A percentile compares a stretch with the other conserved stretches of the same genome.
These are phyloP conservation scores for Phytophthora fragariaefolia DNA, from an alignment of 352 stramenopile genomes.

Conservation along the genomic window DNA sequence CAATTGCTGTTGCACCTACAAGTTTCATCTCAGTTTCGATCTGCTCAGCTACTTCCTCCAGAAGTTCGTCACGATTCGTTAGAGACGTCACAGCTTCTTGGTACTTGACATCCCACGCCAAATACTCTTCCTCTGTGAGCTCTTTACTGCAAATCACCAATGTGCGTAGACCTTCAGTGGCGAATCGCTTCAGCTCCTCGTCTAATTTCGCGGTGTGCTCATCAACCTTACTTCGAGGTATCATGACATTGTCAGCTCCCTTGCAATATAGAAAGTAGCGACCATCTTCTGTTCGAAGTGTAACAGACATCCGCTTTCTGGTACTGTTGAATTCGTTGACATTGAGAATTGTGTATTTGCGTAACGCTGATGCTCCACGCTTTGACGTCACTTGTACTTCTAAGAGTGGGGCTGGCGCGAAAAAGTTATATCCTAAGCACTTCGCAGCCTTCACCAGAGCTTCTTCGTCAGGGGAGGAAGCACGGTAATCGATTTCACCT, in stretches of 20 bases:
- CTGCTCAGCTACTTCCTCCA: slow-evolving; percentile 62
- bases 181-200: slow-evolving; percentile 79
- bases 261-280: slow-evolving; percentile 76
- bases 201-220: slow-evolving; percentile 39
- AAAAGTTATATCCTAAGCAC: slow-evolving; percentile 69
- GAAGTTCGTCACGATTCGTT: slow-evolving; percentile 56
- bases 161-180: slow-evolving; percentile 84
- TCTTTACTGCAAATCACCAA: slow-evolving; percentile 75
- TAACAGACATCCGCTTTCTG: slow-evolving; percentile 98
- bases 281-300: slow-evolving; percentile 73
- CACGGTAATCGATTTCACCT: slow-evolving; percentile 76
- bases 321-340: slow-evolving; percentile 92
- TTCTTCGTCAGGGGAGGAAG: slow-evolving; percentile 93
- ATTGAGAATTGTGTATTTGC: slow-evolving; percentile 73
- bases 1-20: slow-evolving; percentile 91
- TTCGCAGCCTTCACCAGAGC: slow-evolving; percentile 91
- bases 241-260: slow-evolving; percentile 87
- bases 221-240: slow-evolving; percentile 57
- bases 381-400: slow-evolving; percentile 64
- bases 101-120: slow-evolving; percentile 66
- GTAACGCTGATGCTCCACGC: slow-evolving; percentile 26
- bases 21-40: slow-evolving; percentile 83
- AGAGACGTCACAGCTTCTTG: slow-evolving; percentile 68
- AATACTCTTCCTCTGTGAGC: slow-evolving; percentile 66
- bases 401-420: slow-evolving; percentile 61